Percentiles rank a stretch among this genome's conserved stretches.
phyloP scores from a whole-genome alignment of 2,329 filamentous ascomycete species.

The Plenodomus lindquistii region DNA sequence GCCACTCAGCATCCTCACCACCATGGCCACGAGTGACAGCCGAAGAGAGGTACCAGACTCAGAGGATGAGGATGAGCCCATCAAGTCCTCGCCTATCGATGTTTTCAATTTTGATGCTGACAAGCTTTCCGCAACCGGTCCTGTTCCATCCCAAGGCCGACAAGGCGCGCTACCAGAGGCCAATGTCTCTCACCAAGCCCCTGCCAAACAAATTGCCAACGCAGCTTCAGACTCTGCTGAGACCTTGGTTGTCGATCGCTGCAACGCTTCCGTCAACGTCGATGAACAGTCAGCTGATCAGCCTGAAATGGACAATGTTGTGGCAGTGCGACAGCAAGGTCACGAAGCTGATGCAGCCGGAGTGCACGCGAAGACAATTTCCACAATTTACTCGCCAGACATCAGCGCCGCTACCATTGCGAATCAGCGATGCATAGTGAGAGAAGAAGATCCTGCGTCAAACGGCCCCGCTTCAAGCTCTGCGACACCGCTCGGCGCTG shows the following conservation, averaged over 20 bases:
- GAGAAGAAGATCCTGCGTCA: background rate
- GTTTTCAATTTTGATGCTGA: conserved; percentile 15
- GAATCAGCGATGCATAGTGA: background rate
- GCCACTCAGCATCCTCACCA: conserved; percentile 7
- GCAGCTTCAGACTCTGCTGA: conserved; percentile 5
- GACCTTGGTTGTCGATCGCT: conserved; percentile 16
- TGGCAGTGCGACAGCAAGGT: conserved; percentile 1
- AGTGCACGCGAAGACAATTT: background rate
- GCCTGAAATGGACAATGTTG: conserved; percentile 10
- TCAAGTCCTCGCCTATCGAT: conserved; percentile 32
- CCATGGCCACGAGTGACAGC: conserved; percentile 26
- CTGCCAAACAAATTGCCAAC: conserved; percentile 10
- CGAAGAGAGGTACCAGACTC: conserved; percentile 37
- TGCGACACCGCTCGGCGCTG: no score
- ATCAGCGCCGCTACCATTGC: background rate
- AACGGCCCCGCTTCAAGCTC: background rate
- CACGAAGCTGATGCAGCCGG: background rate
- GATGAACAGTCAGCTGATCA: conserved; percentile 8
- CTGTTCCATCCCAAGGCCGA: conserved; percentile 20
- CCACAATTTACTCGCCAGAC: background rate
- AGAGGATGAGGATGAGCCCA: conserved; percentile 40
- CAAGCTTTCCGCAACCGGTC: conserved; percentile 24
- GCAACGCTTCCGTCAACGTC: conserved; percentile 13
- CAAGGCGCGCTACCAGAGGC: conserved; percentile 18
- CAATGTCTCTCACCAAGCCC: conserved; percentile 18